Base-by-base conservation (phyloP, 768 basidiomycete species). In the Phlegmacium glaucopus region DNA sequence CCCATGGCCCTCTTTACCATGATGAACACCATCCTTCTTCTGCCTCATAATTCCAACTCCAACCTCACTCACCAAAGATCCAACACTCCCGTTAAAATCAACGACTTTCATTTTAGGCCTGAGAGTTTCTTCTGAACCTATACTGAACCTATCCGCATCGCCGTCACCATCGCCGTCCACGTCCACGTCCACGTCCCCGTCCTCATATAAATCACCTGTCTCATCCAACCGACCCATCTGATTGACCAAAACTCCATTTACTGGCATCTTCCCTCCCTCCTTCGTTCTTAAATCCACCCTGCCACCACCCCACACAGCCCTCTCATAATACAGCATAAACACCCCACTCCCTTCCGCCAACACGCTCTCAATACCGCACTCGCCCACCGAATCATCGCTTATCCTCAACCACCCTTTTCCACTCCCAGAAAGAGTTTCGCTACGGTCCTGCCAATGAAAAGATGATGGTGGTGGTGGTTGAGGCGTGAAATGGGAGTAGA, bases 251-350 rank as follows among this genome's bases (percentile, higher is more conserved):
- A 3, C 28, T 1, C 12, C 42, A 8, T 28, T 44, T 22, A 30
- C 11, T 27, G 18, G 18, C 22, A 10, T 4, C 42, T 7, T 9
- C 42, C 26, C 18, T 15, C 22, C 7, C 3, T 8, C 30, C 22
- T 8, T 16, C 32, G 5, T 37, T 26, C 29, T 37, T 25, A 28
- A 37, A 35, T 51, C 49, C 15, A 68, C 17, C 63, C 51, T 3
- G 63, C 62, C 2, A 59, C 55, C 13, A 47, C 47, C 6, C 25
- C 64, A 57, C 27, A 71, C 61, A 29, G 69, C 74, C 26, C 83
- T 78, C 72, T 99, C 95, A 58, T 98, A 99, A 60, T 91, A 98
- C 32, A 97, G 75, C 89, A 99, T 90, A 65, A 97, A 95, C 51
- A 81, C 89, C n/a, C 69, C 71, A 15, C 78, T 72, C 44, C 85